These are phyloP conservation scores for Phylloporus sp. DNA, from an alignment of 768 basidiomycete genomes.

Conservation along the genomic window DNA sequence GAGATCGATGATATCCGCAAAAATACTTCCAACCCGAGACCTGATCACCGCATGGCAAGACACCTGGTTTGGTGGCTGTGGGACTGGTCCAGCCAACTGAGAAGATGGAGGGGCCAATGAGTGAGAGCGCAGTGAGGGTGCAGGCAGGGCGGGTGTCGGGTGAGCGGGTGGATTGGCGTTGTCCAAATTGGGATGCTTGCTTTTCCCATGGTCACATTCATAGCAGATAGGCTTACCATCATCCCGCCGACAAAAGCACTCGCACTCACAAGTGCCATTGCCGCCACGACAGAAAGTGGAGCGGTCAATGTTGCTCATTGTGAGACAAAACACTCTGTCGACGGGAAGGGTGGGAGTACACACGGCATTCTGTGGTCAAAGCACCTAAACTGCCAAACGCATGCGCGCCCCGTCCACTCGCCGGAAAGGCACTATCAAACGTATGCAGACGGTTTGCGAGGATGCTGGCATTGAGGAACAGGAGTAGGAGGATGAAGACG, in stretches of 20 bases:
- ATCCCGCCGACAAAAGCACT: background rate
- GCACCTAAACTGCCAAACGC: conserved; percentile 90
- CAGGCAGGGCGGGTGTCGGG: no score
- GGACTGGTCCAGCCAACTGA: no score
- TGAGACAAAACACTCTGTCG: background rate
- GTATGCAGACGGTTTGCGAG: conserved; percentile 39
- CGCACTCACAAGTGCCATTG: background rate
- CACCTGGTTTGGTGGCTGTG: no score
- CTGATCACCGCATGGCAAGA: no score
- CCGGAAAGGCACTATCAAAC: conserved; percentile 69
- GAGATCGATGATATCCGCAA: no score
- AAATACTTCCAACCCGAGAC: no score
- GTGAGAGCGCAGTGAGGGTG: no score
- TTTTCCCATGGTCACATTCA: background rate
- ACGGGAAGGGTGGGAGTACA: no score
- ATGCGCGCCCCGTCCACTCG: conserved; percentile 90
- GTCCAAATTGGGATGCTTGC: background rate
- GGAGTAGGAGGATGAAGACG: conserved; percentile 46
- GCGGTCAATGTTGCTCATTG: background rate
- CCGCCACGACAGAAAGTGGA: background rate
- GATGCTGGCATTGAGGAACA: conserved; percentile 34
- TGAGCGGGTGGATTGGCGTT: no score
- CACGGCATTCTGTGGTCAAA: no score
- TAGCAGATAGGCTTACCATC: background rate
- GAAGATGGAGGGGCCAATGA: no score